A percentile compares a stretch with the other conserved stretches of the same genome.
These are phyloP conservation scores for Aphanomyces astaci DNA, from an alignment of 352 stramenopile species.

Conservation along the genomic window DNA sequence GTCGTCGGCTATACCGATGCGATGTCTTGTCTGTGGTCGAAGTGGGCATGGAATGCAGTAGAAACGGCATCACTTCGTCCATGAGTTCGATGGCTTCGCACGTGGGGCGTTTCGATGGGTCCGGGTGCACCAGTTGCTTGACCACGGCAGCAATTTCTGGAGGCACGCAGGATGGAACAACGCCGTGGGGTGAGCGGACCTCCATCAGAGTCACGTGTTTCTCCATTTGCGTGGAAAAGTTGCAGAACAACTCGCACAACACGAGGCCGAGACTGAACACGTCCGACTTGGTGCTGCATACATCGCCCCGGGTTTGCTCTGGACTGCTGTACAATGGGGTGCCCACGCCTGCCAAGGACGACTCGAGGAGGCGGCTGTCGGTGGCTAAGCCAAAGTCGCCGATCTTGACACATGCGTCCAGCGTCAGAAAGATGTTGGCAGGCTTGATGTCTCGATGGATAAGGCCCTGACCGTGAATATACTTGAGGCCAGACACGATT, in stretches of 20 bases:
- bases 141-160: slow-evolving; percentile 41
- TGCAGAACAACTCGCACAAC: slow-evolving; percentile 65
- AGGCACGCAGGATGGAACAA: slow-evolving; percentile 32
- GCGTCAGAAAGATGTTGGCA: slow-evolving; percentile 72
- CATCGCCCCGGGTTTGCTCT: slow-evolving; percentile 45
- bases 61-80: neutral
- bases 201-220: slow-evolving; percentile 47
- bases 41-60: neutral
- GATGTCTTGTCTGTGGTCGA: neutral
- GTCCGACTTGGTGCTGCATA: slow-evolving; percentile 46
- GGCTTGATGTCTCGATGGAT: slow-evolving; percentile 79
- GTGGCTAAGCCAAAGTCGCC: slow-evolving; percentile 76
- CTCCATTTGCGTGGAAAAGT: slow-evolving; percentile 76
- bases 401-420: slow-evolving; percentile 69
- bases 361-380: slow-evolving; percentile 27
- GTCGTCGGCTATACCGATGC: neutral
- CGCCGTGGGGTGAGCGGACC: slow-evolving; percentile 29
- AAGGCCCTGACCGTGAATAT: slow-evolving; percentile 63
- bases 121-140: slow-evolving; percentile 40
- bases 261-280: slow-evolving; percentile 68
- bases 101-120: slow-evolving; percentile 34
- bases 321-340: slow-evolving; percentile 70
- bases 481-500: slow-evolving; percentile 62
- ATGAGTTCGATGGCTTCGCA: slow-evolving; percentile 43
- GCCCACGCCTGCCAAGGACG: slow-evolving; percentile 59